Percentiles rank a stretch among this genome's conserved stretches.
These are phyloP conservation scores for Asterella californica DNA, from an alignment of 225 moss, liverwort and hornwort genomes.

Conservation along the genomic window DNA sequence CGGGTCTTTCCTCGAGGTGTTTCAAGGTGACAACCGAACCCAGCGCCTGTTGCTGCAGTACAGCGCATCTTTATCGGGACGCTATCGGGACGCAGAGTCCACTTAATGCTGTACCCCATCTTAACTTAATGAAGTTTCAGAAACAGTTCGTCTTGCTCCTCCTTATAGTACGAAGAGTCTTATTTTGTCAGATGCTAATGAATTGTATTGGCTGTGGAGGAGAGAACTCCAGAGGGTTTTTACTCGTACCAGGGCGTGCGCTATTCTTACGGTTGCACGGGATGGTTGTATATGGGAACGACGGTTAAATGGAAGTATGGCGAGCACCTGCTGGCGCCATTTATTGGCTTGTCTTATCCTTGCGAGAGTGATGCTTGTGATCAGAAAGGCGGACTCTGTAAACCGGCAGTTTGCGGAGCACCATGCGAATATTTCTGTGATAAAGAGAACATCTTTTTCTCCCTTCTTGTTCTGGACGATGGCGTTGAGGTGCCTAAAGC, in stretches of 20 bases:
- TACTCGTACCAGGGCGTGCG: neutral
- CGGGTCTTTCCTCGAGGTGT: neutral
- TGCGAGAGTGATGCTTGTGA: conserved; percentile 9
- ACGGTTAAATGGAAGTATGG: neutral
- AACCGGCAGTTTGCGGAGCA: neutral
- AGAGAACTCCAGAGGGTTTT: neutral
- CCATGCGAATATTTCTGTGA: neutral
- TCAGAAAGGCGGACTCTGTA: neutral
- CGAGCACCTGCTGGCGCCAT: neutral
- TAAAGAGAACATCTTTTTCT: neutral
- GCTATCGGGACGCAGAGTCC: no score
- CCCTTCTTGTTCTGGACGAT: neutral
- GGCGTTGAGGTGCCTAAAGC: neutral
- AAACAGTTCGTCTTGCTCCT: no score
- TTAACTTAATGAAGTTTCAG: no score
- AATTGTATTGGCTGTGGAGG: neutral
- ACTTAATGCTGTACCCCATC: no score
- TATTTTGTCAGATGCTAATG: neutral
- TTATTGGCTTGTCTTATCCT: neutral
- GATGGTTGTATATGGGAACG: neutral
- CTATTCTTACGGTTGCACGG: conserved; percentile 8
- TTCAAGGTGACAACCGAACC: neutral
- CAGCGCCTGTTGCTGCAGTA: no score
- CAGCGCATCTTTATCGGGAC: no score
- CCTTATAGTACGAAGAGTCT: neutral